These are phyloP conservation scores for Pseudohyphozyma bogoriensis DNA, from an alignment of 768 basidiomycete genomes.

Conservation along the genomic window DNA sequence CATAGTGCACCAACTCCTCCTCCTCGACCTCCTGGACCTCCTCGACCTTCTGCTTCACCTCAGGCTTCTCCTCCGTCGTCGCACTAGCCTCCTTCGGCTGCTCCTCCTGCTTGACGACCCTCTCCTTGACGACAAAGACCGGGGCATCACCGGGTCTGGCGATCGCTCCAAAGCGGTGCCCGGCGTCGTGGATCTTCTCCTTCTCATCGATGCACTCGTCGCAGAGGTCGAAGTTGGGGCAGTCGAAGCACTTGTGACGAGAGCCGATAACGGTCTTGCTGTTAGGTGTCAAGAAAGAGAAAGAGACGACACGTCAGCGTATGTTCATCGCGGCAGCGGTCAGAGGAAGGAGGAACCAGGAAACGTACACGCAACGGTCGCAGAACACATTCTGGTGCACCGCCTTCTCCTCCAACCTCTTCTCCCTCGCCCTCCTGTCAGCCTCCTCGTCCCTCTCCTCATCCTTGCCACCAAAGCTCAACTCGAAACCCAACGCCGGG, in stretches of 20 bases:
- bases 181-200: conserved; percentile 6
- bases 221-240: conserved; percentile 25
- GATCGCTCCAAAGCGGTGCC: conserved; percentile 16
- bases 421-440: not conserved
- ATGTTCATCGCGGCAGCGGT: no score
- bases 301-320: no score
- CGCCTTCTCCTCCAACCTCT: not conserved
- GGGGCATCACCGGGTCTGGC: not conserved
- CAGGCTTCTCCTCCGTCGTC: not conserved
- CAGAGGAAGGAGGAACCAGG: not conserved
- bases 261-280: conserved; percentile 50
- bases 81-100: not conserved
- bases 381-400: conserved; percentile 17
- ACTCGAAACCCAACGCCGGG: conserved; percentile 13
- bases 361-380: conserved; percentile 14
- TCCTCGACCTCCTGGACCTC: not conserved
- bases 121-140: not conserved
- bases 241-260: conserved; percentile 56
- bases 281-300: not conserved
- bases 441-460: not conserved
- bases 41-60: not conserved
- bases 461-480: no score
- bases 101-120: not conserved
- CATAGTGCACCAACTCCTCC: not conserved
- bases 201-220: conserved; percentile 15